A percentile compares a stretch with the other conserved stretches of the same genome.
Evolutionary conservation across 441 rosid species (phyloP).

Genomic region (Macaranga tanarius): DNA sequence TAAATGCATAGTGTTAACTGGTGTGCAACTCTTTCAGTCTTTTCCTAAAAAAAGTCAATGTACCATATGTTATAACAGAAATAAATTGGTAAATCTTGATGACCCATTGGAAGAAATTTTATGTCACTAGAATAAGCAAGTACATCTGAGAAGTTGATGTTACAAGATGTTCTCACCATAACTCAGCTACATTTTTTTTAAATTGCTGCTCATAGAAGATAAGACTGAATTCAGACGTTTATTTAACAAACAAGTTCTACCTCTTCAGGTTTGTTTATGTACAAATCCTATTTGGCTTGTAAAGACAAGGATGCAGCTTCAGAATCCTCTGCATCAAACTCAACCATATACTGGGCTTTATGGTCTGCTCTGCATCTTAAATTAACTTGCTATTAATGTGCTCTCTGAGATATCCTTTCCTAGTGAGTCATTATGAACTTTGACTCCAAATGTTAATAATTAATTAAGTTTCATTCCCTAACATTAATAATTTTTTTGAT

Average conservation of each 20-base stretch:
- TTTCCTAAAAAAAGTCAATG: background rate
- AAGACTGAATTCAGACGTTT: background rate
- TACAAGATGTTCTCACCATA: background rate
- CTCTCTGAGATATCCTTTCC: conserved; percentile 29
- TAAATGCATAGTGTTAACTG: background rate
- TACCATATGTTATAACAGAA: background rate
- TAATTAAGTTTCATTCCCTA: background rate
- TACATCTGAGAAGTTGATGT: background rate
- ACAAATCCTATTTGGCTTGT: conserved; percentile 95
- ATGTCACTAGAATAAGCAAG: background rate
- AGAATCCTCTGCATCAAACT: conserved; percentile 77
- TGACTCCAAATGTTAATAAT: conserved; percentile 18
- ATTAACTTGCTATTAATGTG: conserved; percentile 36
- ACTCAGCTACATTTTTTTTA: background rate
- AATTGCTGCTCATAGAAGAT: conserved; percentile 5
- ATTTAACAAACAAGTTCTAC: background rate
- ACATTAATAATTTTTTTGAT: background rate
- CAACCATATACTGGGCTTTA: conserved; percentile 70
- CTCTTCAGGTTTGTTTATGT: conserved; percentile 76
- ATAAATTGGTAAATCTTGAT: background rate
- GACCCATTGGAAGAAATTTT: background rate
- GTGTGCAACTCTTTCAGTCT: background rate
- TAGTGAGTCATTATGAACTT: conserved; percentile 33
- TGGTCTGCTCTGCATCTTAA: conserved; percentile 56
- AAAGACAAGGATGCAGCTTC: conserved; percentile 96